Evolutionary conservation across 2,329 filamentous ascomycete species (phyloP), one percentile per base, ranked within the genome.

Genomic region (Neonectria faginata): DNA sequence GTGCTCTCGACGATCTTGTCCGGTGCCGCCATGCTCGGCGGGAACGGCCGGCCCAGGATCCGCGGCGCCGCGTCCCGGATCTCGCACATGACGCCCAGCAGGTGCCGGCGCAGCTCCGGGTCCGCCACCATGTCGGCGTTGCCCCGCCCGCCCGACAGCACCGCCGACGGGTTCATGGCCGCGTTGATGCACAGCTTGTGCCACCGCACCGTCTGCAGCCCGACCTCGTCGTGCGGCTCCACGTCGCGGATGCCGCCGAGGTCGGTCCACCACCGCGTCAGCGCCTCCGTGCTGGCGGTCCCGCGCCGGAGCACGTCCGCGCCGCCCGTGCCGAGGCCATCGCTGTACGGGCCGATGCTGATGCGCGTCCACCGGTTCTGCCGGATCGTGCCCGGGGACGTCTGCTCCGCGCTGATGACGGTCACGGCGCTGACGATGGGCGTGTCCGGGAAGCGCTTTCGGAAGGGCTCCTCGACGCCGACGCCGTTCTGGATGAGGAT

Each of bases 181-280:
- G 90, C 89, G 76, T 93, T 93, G 81, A 93, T 92, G 71, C 89
- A 90, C 66, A 92, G 86, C 77, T 93, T 93, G 77, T 92, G 90
- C 91, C 91, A 93, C 25, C 91, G 84, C 18, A 92, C 86, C 45
- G 88, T 85, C 77, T 93, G 91, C 50, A 93, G 81, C 64, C 88
- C 89, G 33, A 88, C 80, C 76, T 92, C 89, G 51, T 86, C 84
- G 70, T 90, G 88, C 8, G 85, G 80, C 65, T 89, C 86, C 5
- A 89, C 88, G 76, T 93, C 91, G 63, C 84, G 84, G 67, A 93
- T 87, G 2, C 86, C 86, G 41, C 89, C 90, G 16, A 85, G 78
- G 42, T 74, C 71, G 7, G 81, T 80, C 75, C 89, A 85, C 77
- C 87, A 84, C n/a, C 78, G 77, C 22, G 84, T 80, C 61, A 92